phyloP scores from a whole-genome alignment of 129 eudicot genomes.

The Apium graveolens region DNA sequence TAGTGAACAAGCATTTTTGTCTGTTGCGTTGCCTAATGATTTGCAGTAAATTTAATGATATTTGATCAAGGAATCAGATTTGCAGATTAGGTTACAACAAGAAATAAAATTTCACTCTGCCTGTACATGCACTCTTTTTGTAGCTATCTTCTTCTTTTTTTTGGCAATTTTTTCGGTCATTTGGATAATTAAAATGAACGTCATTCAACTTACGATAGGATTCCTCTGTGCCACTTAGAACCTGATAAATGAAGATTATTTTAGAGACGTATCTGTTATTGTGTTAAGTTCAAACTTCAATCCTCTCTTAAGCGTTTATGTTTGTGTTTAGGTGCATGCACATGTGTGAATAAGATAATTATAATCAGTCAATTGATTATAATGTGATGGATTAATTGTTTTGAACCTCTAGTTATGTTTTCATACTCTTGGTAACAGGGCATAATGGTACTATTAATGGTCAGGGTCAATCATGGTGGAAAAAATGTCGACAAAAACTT shows the following conservation, averaged over 20 bases:
- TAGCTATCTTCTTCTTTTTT: background rate
- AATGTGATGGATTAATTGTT: background rate
- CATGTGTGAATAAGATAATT: background rate
- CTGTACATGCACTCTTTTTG: background rate
- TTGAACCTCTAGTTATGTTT: constrained; percentile 18
- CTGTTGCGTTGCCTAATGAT: background rate
- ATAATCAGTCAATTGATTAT: background rate
- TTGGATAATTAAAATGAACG: background rate
- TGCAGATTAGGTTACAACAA: background rate
- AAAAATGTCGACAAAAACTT: constrained; percentile 63
- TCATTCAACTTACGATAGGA: background rate
- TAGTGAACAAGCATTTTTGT: background rate
- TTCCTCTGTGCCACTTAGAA: background rate
- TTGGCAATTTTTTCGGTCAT: background rate
- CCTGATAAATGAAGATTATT: background rate
- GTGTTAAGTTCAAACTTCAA: background rate
- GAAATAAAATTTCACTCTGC: background rate
- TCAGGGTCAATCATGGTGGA: constrained; percentile 99
- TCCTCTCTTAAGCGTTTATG: background rate
- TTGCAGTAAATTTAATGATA: background rate
- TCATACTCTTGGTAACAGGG: constrained; percentile 41
- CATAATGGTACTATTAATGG: constrained; percentile 91
- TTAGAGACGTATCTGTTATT: background rate
- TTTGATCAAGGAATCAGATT: background rate
- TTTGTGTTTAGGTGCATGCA: background rate